A percentile compares a stretch with the other conserved stretches of the same genome.
Evolutionary conservation across 352 stramenopile genomes (phyloP).

Genomic region (Elongisporangium senticosum): DNA sequence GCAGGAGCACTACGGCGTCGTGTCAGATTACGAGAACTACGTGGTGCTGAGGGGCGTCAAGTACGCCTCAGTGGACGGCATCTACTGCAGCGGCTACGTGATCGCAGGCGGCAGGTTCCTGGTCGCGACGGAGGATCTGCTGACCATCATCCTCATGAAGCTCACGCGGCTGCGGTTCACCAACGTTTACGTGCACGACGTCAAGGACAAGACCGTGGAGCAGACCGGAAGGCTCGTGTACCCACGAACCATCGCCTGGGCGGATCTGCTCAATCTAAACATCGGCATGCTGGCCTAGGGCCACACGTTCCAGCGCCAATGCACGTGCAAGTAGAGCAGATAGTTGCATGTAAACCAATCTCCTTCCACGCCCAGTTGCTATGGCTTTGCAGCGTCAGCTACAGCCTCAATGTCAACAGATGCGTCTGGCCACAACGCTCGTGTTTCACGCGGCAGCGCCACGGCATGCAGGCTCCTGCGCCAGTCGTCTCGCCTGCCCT

Average conservation of each 20-base stretch:
- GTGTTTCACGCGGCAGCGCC: too few species aligned
- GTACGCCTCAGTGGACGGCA: conserved; percentile 25
- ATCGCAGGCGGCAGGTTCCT: conserved; percentile 23
- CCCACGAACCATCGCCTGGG: conserved; percentile 15
- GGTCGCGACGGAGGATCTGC: background rate
- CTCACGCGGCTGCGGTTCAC: conserved; percentile 9
- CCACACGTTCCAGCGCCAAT: too few species aligned
- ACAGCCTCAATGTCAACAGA: too few species aligned
- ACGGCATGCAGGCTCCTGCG: too few species aligned
- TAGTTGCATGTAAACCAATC: too few species aligned
- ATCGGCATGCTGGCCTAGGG: background rate
- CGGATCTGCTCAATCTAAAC: background rate
- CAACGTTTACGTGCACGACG: background rate
- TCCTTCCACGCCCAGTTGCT: too few species aligned
- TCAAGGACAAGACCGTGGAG: conserved; percentile 14
- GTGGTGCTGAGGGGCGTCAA: conserved; percentile 21
- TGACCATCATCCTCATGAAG: background rate
- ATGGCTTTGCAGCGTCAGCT: too few species aligned
- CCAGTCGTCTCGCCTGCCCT: too few species aligned
- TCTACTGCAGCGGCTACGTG: conserved; percentile 32
- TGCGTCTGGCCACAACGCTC: too few species aligned
- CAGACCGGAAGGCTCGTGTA: conserved; percentile 3
- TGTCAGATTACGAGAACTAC: conserved; percentile 2
- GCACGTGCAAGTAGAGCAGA: too few species aligned
- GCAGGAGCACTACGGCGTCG: background rate